A percentile compares a stretch with the other conserved stretches of the same genome.
phyloP scores from a whole-genome alignment of 116 monocot species.

The Trichopus zeylanicus region DNA sequence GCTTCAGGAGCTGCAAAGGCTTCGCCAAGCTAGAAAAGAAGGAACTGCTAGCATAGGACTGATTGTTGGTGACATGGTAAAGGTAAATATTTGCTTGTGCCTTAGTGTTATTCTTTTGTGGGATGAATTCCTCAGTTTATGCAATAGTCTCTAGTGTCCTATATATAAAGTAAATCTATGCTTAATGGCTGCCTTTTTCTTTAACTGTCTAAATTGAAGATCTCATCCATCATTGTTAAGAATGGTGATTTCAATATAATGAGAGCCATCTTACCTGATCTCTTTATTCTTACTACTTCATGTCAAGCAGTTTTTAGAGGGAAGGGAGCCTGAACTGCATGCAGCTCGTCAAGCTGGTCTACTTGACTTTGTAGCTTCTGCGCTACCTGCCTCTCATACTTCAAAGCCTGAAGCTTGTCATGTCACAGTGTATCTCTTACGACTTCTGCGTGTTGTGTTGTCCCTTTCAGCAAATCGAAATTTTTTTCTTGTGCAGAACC shows the following conservation, averaged over 20 bases:
- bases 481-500: constrained; percentile 93
- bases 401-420: constrained; percentile 87
- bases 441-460: constrained; percentile 59
- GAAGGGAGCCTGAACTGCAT: constrained; percentile 87
- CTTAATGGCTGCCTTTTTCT: not conserved
- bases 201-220: no score
- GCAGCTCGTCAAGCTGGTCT: constrained; percentile 84
- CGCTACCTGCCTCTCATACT: constrained; percentile 84
- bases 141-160: not conserved
- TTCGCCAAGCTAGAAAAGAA: constrained; percentile 91
- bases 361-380: constrained; percentile 91
- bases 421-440: constrained; percentile 70
- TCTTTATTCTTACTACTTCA: not conserved
- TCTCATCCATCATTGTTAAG: no score
- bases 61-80: constrained; percentile 73
- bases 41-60: constrained; percentile 87
- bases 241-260: no score
- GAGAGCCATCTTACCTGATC: not conserved
- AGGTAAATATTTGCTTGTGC: constrained; percentile 29
- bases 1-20: constrained; percentile 89
- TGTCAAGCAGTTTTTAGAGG: constrained; percentile 71
- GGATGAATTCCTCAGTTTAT: not conserved
- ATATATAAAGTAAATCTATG: not conserved
- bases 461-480: constrained; percentile 67
- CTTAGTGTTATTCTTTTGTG: not conserved